A percentile compares a stretch with the other conserved stretches of the same genome.
These are phyloP conservation scores for Synchytrium microbalum DNA, from an alignment of 371 early-diverging fungal species.

Conservation along the genomic window DNA sequence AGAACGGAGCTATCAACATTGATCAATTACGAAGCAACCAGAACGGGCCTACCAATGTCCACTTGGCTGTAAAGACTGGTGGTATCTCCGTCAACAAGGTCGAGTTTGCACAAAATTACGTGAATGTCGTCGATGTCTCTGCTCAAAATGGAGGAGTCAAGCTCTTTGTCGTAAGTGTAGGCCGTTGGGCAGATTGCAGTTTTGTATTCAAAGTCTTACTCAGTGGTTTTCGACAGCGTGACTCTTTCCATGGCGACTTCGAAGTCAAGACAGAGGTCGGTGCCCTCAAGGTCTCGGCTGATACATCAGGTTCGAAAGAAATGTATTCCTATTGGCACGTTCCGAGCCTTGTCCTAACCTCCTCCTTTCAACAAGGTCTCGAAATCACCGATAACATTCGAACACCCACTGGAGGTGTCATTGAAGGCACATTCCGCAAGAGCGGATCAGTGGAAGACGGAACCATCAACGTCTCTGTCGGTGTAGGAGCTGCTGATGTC, in stretches of 20 bases:
- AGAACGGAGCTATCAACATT: neutral
- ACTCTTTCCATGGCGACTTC: neutral
- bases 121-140: neutral
- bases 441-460: neutral
- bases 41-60: neutral
- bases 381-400: neutral
- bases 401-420: neutral
- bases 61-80: neutral
- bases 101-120: neutral
- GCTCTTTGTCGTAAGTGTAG: neutral
- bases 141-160: neutral
- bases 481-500: neutral
- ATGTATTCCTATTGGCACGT: too few relatives aligned
- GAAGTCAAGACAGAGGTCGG: neutral
- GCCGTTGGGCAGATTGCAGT: too few relatives aligned
- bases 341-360: too few relatives aligned
- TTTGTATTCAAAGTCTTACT: too few relatives aligned
- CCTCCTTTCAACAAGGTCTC: too few relatives aligned
- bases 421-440: neutral
- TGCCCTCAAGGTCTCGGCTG: neutral
- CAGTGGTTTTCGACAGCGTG: neutral
- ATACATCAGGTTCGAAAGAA: too few relatives aligned
- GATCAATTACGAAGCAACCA: neutral
- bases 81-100: neutral
- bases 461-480: neutral